Conservation (phyloP, 768 basidiomycete species). For the Panaeolus cyanescens region DNA sequence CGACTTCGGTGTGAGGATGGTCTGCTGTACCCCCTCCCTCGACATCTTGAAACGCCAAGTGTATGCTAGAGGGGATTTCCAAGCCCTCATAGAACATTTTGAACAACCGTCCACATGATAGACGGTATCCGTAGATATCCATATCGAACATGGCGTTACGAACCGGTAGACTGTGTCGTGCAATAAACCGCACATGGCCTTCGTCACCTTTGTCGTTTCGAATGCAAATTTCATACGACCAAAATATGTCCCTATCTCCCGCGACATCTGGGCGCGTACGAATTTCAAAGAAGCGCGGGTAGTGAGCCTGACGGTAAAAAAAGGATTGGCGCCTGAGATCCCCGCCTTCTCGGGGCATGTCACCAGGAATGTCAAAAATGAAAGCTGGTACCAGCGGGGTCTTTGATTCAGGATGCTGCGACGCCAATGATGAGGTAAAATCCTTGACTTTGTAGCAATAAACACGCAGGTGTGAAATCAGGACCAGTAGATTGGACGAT, state of each 20-base stretch:
- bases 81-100: background rate
- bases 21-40: too few relatives aligned
- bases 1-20: too few relatives aligned
- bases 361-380: background rate
- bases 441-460: background rate
- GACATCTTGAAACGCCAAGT: too few relatives aligned
- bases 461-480: background rate
- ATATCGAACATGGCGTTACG: background rate
- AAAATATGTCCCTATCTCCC: background rate
- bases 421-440: background rate
- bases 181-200: background rate
- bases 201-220: background rate
- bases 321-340: background rate
- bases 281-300: background rate
- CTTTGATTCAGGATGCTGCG: too few relatives aligned
- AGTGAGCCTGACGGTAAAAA: background rate
- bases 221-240: background rate
- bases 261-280: background rate
- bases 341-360: background rate
- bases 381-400: background rate
- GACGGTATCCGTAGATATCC: background rate
- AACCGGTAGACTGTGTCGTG: background rate
- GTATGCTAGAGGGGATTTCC: too few relatives aligned
- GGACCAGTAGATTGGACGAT: background rate
- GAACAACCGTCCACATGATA: background rate